Base-by-base conservation (phyloP, 352 stramenopile genomes). In the Phytophthora sp. region DNA sequence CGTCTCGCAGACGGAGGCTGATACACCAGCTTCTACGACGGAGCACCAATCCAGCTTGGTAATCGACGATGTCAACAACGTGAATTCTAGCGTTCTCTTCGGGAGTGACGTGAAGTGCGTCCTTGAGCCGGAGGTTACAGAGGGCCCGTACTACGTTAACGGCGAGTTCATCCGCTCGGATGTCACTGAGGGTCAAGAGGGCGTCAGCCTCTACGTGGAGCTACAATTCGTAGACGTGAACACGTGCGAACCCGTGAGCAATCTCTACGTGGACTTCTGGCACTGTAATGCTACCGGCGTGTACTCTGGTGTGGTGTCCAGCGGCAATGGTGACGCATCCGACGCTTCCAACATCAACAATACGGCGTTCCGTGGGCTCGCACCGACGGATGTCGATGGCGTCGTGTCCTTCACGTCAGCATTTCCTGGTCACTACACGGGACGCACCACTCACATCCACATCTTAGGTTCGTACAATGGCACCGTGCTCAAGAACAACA, bases 271-370 rank as follows among this genome's bases (percentile, higher is more conserved):
- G 28, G 62, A 71, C 34, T 71, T 67, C 30, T 71, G 62, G 62
- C 62, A 71, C 42, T 71, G 62, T 35, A 71, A 71, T 34, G 24
- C 62, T 48, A 71, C 62, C 21, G 62, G 62, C 4, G 62, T 67
- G 1, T 71, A 67, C 35, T 71, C 62, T 3, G 62, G 62, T 28
- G 62, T 71, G 18, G 56, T 71, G n/a, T 48, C 55, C 15, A 54
- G 27, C 28, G 62, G 62, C 50, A 71, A 71, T 21, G 62, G 62
- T 15, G 43, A 67, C 48, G 62, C 39, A 12, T 53, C 49, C 17
- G 62, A 71, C 11, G 42, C 56, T n/a, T 53, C 55, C 49, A 71
- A 62, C 30, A 62, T 71, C 30, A 71, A 71, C 43, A 71, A 62
- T 43, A 71, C 62, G 21, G 62, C 62, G 13, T 57, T 71, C 17